Evolutionary conservation across 164 flowering plant genomes (phyloP).

Genomic region (Aristolochia contorta): DNA sequence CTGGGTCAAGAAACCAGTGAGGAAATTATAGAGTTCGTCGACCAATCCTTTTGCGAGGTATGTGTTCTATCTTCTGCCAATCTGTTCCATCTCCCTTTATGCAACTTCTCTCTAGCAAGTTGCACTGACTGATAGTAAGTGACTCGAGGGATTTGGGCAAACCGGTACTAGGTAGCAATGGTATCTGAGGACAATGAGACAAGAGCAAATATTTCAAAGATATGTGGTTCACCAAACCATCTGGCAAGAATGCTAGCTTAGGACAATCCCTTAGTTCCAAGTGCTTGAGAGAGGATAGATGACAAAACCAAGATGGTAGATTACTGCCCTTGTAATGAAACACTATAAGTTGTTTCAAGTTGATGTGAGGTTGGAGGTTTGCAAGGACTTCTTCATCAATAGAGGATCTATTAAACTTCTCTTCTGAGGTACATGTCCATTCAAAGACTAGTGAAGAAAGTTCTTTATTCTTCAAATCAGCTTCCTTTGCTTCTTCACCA

Average conservation of each 20-base stretch:
- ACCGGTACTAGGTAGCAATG: too few relatives aligned
- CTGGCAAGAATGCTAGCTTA: neutral
- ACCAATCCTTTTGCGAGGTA: neutral
- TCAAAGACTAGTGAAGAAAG: conserved; percentile 16
- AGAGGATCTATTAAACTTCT: neutral
- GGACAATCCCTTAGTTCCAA: conserved; percentile 5
- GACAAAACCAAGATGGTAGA: conserved; percentile 27
- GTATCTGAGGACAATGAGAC: too few relatives aligned
- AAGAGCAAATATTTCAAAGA: too few relatives aligned
- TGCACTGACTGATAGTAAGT: neutral
- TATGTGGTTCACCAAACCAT: too few relatives aligned
- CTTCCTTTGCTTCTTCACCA: conserved; percentile 18
- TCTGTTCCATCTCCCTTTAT: conserved; percentile 2
- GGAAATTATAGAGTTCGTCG: too few relatives aligned
- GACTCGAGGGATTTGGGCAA: neutral
- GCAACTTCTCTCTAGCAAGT: conserved; percentile 4
- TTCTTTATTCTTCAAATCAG: conserved; percentile 17
- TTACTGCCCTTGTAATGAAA: conserved; percentile 8
- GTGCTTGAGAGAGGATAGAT: conserved; percentile 7
- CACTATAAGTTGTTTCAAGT: conserved; percentile 17
- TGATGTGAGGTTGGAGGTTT: conserved; percentile 19
- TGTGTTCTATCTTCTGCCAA: conserved; percentile 8
- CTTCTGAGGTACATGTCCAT: conserved; percentile 13
- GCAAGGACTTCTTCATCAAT: neutral
- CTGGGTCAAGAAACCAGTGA: too few relatives aligned